Base-by-base conservation (phyloP, 2,329 filamentous ascomycete species). In the Westerdykella aurantiaca region DNA sequence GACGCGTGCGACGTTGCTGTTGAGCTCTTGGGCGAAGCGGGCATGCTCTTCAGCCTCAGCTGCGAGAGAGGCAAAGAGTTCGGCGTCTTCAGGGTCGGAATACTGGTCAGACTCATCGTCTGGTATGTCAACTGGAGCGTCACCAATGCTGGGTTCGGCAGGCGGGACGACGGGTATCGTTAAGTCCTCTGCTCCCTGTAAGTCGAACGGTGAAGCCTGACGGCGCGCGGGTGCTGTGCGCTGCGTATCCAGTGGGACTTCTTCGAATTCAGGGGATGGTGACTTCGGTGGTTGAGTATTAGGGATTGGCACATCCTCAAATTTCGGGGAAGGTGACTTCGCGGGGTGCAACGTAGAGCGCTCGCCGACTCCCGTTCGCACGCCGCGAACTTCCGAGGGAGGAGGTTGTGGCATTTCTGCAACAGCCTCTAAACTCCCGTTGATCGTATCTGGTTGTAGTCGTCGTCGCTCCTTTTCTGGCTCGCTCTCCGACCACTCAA, bases 1-100 rank as follows among this genome's bases (percentile, higher is more conserved):
- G 37, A 83, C 79, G 25, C 81, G 80, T 4, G 73, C 71, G 14
- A 81, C 76, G 51, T 85, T 85, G 58, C 86, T 79, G 66, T 94
- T 95, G 10, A 98, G 76, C 38, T 86, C 82, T 51, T 86, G 90
- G 1, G 90, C 88, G 61, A 98, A 98, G 5, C 91, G 83, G 4
- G 87, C 89, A 60, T 98, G 91, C 57, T 96, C 93, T 69, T 95
- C 88, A 1, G 86, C 88, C 74, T 98, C 94, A 21, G 85, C 81
- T 0, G 88, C 90, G 56, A 98, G 81, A 53, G 91, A 88, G 6
- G 80, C 81, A 44, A 97, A 78, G 6, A 98, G 76, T 55, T 95
- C 89, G 61, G 90, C 90, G 50, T 97, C 91, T 66, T 95, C 93
- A 0, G 88, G 86, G 51, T 97, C 91, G 29, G 86, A 93, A 55